These are phyloP conservation scores for Kwoniella europaea DNA, from an alignment of 768 basidiomycete genomes.

Conservation along the genomic window DNA sequence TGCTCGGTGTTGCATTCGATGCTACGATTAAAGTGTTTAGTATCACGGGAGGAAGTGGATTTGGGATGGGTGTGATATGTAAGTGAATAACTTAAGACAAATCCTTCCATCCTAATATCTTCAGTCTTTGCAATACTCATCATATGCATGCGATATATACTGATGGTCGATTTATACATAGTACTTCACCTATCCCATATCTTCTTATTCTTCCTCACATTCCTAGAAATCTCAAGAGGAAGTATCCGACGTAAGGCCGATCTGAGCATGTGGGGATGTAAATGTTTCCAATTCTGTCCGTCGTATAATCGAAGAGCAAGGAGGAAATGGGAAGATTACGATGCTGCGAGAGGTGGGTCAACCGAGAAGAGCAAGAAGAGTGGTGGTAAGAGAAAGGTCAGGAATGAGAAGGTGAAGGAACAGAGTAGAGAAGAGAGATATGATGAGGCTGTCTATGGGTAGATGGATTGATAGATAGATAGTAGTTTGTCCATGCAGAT, in stretches of 20 bases:
- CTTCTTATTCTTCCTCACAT: slow-evolving; percentile 3
- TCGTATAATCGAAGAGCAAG: neutral
- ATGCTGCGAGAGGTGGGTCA: neutral
- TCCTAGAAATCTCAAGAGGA: slow-evolving; percentile 12
- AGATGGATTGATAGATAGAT: too few species aligned
- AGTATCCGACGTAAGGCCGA: slow-evolving; percentile 9
- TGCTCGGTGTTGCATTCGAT: slow-evolving; percentile 20
- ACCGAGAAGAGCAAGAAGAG: neutral
- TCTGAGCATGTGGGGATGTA: slow-evolving; percentile 10
- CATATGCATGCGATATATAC: neutral
- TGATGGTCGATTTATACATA: neutral
- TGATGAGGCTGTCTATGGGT: neutral
- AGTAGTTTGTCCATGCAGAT: too few species aligned
- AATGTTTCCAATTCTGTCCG: slow-evolving; percentile 7
- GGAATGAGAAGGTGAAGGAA: neutral
- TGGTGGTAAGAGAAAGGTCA: neutral
- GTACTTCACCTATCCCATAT: slow-evolving; percentile 20
- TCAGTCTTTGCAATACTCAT: neutral
- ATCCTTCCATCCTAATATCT: too few species aligned
- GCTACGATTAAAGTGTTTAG: neutral
- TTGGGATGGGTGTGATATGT: slow-evolving; percentile 17
- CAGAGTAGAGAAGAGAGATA: neutral
- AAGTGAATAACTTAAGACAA: neutral
- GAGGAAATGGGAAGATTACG: slow-evolving; percentile 20
- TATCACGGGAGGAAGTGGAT: slow-evolving; percentile 10